Base-by-base conservation (phyloP, 495 filamentous ascomycete genomes). In the Neurospora hispaniola region DNA sequence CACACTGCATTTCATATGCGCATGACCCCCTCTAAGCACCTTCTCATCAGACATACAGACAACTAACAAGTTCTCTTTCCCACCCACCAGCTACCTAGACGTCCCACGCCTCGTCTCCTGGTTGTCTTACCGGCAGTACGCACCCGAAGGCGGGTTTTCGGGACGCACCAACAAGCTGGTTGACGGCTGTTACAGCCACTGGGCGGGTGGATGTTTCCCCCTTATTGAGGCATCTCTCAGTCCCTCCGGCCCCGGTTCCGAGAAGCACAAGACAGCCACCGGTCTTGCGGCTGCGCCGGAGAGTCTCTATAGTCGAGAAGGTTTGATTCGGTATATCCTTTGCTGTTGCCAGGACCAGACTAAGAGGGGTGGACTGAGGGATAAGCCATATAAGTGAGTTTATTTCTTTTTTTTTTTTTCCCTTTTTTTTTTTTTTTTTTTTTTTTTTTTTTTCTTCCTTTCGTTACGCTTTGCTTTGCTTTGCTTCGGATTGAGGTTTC, bases 81-180 rank as follows among this genome's bases (percentile, higher is more conserved):
- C 48, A 59, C 20, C 11, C 48, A 46, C 44, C 73, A 93, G 91
- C 77, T 91, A 90, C 80, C 89, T 99, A 75, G 89, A 98, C 80
- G 78, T 98, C 66, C 88, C 89, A 54, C 82, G 88, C 40, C 86
- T 98, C 20, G 85, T 96, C 27, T 89, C 90, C 59, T 98, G 96
- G 94, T 86, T 98, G 27, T 94, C 93, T 43, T 88, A 92, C 43
- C 89, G 94, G 71, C 96, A 99, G 79, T 92, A 95, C 82, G 89
- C 88, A 10, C 96, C 96, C 4, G 96, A 98, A 81, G 96, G 94
- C 48, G 96, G 96, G 14, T 92, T 95, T 76, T 88, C 92, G 18
- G 96, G 96, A 73, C 89, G 96, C 75, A 97, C 96, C n/a, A 98
- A 98, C 82, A 99, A 99, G 82, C 86, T 99, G 9, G 94, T 98